Percentiles rank a stretch among this genome's conserved stretches.
phyloP scores from a whole-genome alignment of 1,284 basidiomycete species.

The Heterobasidion annosum region DNA sequence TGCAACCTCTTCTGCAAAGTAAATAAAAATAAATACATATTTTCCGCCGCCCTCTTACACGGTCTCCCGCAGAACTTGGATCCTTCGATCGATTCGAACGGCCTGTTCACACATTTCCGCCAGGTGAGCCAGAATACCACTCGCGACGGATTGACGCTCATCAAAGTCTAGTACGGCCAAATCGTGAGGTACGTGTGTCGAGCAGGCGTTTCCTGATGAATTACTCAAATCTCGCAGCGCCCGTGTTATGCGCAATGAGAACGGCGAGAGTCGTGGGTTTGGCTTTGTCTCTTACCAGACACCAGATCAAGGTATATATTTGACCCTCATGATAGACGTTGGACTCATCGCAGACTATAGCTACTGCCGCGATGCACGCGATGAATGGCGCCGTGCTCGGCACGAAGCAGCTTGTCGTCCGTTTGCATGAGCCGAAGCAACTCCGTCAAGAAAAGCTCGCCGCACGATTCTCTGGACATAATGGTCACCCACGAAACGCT shows the following conservation, averaged over 20 bases:
- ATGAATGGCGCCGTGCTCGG: slow-evolving; percentile 76
- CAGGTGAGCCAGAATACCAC: slow-evolving; percentile 35
- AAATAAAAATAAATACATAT: slow-evolving; percentile 6
- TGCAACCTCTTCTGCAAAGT: slow-evolving; percentile 90
- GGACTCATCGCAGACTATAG: slow-evolving; percentile 19
- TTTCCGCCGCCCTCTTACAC: not conserved
- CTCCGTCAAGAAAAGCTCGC: slow-evolving; percentile 83
- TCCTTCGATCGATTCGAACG: slow-evolving; percentile 76
- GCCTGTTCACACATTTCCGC: slow-evolving; percentile 74
- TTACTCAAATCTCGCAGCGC: slow-evolving; percentile 42
- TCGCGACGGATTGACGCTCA: not conserved
- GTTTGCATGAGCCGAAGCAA: slow-evolving; percentile 86
- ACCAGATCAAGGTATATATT: slow-evolving; percentile 66
- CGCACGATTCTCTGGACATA: slow-evolving; percentile 62
- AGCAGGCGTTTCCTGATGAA: not conserved
- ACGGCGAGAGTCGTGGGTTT: slow-evolving; percentile 80
- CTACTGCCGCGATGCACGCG: slow-evolving; percentile 59
- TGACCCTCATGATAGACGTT: slow-evolving; percentile 2
- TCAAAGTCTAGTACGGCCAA: slow-evolving; percentile 56
- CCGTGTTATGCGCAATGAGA: slow-evolving; percentile 88
- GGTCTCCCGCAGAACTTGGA: slow-evolving; percentile 62
- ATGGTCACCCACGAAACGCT: slow-evolving; percentile 66
- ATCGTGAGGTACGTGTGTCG: slow-evolving; percentile 63
- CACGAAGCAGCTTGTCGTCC: slow-evolving; percentile 73
- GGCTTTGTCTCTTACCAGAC: slow-evolving; percentile 91